Conservation (phyloP, 805 yeast species). For the Yamadazyma tumulicola region DNA sequence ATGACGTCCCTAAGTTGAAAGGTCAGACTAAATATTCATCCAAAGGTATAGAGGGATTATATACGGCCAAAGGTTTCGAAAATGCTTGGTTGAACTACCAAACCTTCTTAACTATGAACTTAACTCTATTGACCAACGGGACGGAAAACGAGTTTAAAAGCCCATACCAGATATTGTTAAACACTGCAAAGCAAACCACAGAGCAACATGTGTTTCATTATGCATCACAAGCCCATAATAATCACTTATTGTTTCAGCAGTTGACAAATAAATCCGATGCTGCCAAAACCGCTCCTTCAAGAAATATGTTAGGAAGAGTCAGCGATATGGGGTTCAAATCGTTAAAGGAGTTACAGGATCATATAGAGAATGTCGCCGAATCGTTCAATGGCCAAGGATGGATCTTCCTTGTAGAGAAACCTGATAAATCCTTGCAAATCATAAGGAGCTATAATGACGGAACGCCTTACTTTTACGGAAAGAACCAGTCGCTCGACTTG, state of each 20-base stretch:
- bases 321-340: conserved; percentile 30
- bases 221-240: conserved; percentile 90
- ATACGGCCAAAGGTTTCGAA: conserved; percentile 61
- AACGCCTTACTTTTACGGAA: conserved; percentile 67
- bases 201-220: conserved; percentile 73
- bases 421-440: conserved; percentile 54
- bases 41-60: conserved; percentile 63
- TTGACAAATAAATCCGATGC: conserved; percentile 35
- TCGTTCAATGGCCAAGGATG: conserved; percentile 66
- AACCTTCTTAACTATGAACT: conserved; percentile 53
- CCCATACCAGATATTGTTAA: conserved; percentile 66
- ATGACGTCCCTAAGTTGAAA: conserved; percentile 59
- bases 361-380: conserved; percentile 50
- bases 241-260: conserved; percentile 82
- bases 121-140: conserved; percentile 66
- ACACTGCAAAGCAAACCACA: conserved; percentile 63
- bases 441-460: conserved; percentile 68
- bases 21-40: conserved; percentile 34
- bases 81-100: conserved; percentile 84
- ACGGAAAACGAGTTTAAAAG: conserved; percentile 73
- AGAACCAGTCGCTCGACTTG: conserved; percentile 71
- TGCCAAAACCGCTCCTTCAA: conserved; percentile 31
- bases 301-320: conserved; percentile 36
- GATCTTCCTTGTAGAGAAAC: conserved; percentile 66
- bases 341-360: conserved; percentile 49